Conservation (phyloP, 225 moss, liverwort and hornwort genomes). For the Takakia lepidozioides region DNA sequence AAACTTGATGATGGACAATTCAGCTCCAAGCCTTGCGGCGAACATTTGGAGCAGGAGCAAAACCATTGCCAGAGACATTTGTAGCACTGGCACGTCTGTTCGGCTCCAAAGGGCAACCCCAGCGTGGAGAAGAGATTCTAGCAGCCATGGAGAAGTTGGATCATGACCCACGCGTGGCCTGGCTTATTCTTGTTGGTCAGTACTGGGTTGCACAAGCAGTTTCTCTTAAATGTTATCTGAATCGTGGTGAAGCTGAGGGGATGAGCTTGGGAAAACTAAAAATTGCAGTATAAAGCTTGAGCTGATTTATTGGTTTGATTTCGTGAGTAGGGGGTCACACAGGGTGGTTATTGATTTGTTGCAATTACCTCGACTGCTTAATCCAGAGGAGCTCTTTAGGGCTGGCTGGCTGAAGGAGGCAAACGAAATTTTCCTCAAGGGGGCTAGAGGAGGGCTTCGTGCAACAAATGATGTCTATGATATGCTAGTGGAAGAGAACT, state of each 20-base stretch:
- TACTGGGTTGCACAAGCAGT: too few relatives aligned
- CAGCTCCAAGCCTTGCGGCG: slow-evolving; percentile 82
- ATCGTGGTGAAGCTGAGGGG: too few relatives aligned
- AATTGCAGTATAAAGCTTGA: too few relatives aligned
- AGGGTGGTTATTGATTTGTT: too few relatives aligned
- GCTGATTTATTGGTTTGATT: too few relatives aligned
- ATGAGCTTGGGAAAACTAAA: too few relatives aligned
- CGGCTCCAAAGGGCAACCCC: slow-evolving; percentile 56
- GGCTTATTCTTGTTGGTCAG: slow-evolving; percentile 80
- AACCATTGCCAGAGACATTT: slow-evolving; percentile 92
- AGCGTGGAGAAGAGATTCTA: slow-evolving; percentile 80
- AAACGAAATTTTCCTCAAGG: slow-evolving; percentile 63
- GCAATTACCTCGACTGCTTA: slow-evolving; percentile 7
- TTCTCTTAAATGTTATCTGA: too few relatives aligned
- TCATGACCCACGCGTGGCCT: slow-evolving; percentile 65
- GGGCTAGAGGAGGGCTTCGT: slow-evolving; percentile 74
- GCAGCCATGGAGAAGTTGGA: slow-evolving; percentile 84
- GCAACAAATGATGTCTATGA: slow-evolving; percentile 61
- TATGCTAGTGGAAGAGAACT: slow-evolving; percentile 66
- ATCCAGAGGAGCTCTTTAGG: slow-evolving; percentile 73
- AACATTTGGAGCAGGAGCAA: slow-evolving; percentile 52
- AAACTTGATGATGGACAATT: too few relatives aligned
- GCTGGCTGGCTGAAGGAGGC: slow-evolving; percentile 58
- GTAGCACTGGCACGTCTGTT: slow-evolving; percentile 69
- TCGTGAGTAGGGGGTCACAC: too few relatives aligned